A percentile compares a stretch with the other conserved stretches of the same genome.
phyloP scores from a whole-genome alignment of 2,329 filamentous ascomycete genomes.

The Kalaharituber pfeilii region DNA sequence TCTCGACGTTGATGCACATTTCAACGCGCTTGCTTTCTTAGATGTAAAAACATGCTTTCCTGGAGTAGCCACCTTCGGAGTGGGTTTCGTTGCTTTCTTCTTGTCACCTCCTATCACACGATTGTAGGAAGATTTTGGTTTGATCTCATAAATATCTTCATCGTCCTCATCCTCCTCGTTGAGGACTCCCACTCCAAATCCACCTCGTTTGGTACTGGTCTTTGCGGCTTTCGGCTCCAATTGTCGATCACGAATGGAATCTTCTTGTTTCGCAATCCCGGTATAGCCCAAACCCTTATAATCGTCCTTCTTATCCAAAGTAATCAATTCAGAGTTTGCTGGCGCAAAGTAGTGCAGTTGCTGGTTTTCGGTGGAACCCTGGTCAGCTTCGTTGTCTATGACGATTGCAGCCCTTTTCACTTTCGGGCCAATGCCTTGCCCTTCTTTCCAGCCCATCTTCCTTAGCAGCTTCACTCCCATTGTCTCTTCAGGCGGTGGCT shows the following conservation, averaged over 20 bases:
- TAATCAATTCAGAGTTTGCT: constrained; percentile 54
- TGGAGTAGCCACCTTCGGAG: constrained; percentile 28
- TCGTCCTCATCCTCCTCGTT: constrained; percentile 93
- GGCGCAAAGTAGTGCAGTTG: constrained; percentile 61
- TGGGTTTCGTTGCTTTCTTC: constrained; percentile 39
- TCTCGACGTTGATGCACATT: constrained; percentile 34
- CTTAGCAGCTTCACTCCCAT: constrained; percentile 73
- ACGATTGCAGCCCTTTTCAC: constrained; percentile 56
- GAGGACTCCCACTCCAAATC: constrained; percentile 71
- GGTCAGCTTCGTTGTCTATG: constrained; percentile 34
- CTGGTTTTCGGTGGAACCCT: constrained; percentile 26
- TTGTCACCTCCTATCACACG: constrained; percentile 65
- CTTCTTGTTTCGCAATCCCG: constrained; percentile 31
- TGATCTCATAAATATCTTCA: constrained; percentile 83
- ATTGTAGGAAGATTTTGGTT: constrained; percentile 78
- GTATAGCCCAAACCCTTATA: constrained; percentile 52
- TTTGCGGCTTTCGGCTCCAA: constrained; percentile 33
- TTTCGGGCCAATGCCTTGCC: constrained; percentile 82
- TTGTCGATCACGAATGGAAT: constrained; percentile 25
- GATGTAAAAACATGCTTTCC: constrained; percentile 57
- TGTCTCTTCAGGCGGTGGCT: constrained; percentile 51
- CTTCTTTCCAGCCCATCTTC: constrained; percentile 90
- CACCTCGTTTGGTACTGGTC: constrained; percentile 36
- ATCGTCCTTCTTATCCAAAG: constrained; percentile 47
- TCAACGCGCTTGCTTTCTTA: constrained; percentile 39